Base-by-base conservation (phyloP, 75 land plant species). In the Adiantum capillusveneris region DNA sequence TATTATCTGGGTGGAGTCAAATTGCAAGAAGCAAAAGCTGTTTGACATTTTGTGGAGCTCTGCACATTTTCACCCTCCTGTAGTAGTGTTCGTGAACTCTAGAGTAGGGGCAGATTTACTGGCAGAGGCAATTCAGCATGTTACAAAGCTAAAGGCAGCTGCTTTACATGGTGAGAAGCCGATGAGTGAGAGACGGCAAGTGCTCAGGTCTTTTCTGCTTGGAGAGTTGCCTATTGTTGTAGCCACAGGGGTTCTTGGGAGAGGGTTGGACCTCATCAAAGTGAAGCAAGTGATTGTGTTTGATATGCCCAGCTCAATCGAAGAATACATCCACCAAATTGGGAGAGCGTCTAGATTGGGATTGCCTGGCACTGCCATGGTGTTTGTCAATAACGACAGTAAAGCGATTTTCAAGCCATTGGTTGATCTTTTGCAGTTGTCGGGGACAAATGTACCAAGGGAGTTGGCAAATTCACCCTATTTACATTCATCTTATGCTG, bases 261-360 rank as follows among this genome's bases (percentile, higher is more conserved):
- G 96, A 11, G 96, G 96, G 5, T 37, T 90, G 11, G 85, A 90
- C 64, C 70, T 90, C 12, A 31, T 87, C 29, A 53, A 59, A 43
- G 85, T 84, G 25, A 74, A 74, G 18, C 97, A 91, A 58, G 97
- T 91, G 6, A 79, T 91, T 29, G 70, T 91, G 9, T 91, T 84
- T 75, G 97, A 91, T 72, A 66, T 91, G 81, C 97, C 97, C 2
- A 75, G 70, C 62, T 84, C 92, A 11, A 61, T 87, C 22, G 74
- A 81, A 55, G 97, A 91, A 66, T 91, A 87, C 64, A 69, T 84
- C 18, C 97, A 91, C 67, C 85, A 79, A 74, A 66, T 91, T 44
- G 97, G 97, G 12, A 76, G 97, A 59, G 97, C 93, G 1, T 91
- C 97, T 0, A 81, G 88, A 69, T 43, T 86, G 52, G 96, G 91